phyloP scores from a whole-genome alignment of 805 yeast species.

The Kregervanrija fluxuum region DNA sequence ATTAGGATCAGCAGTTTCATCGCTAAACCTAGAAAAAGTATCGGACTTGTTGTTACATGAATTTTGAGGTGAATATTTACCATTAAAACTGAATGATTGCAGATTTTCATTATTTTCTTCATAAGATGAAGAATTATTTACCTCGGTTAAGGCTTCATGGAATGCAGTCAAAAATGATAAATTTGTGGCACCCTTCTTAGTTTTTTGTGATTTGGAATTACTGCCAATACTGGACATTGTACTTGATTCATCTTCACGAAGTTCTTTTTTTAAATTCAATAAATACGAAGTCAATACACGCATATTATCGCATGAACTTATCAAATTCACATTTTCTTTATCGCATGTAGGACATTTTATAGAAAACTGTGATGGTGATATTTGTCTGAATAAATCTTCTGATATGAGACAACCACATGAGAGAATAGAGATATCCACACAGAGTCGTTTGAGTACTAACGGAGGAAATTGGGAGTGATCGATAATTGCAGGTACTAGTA shows the following conservation, averaged over 20 bases:
- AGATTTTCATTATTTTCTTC: slow-evolving; percentile 2
- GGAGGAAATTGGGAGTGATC: slow-evolving; percentile 20
- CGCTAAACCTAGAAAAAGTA: slow-evolving; percentile 3
- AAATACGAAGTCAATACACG: slow-evolving; percentile 19
- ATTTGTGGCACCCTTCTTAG: slow-evolving; percentile 8
- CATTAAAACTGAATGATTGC: neutral
- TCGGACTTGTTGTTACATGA: slow-evolving; percentile 1
- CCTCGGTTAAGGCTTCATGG: slow-evolving; percentile 28
- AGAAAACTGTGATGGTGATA: slow-evolving; percentile 13
- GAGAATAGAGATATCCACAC: slow-evolving; percentile 26
- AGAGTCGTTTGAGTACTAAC: slow-evolving; percentile 12
- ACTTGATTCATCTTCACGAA: slow-evolving; percentile 7
- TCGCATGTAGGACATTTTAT: slow-evolving; percentile 34
- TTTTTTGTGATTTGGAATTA: neutral
- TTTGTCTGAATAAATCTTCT: slow-evolving; percentile 20
- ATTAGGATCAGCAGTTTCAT: slow-evolving; percentile 11
- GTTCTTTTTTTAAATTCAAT: slow-evolving; percentile 7
- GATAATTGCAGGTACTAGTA: slow-evolving; percentile 17
- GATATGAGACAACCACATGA: slow-evolving; percentile 37
- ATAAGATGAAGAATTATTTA: slow-evolving; percentile 11
- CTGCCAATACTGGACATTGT: neutral
- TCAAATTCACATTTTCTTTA: slow-evolving; percentile 11
- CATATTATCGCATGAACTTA: slow-evolving; percentile 30
- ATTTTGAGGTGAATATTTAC: slow-evolving; percentile 2
- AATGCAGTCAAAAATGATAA: slow-evolving; percentile 28